Percentiles rank a stretch among this genome's conserved stretches.
Conservation (phyloP, 805 yeast genomes). For the Monosporozyma servazzii region DNA sequence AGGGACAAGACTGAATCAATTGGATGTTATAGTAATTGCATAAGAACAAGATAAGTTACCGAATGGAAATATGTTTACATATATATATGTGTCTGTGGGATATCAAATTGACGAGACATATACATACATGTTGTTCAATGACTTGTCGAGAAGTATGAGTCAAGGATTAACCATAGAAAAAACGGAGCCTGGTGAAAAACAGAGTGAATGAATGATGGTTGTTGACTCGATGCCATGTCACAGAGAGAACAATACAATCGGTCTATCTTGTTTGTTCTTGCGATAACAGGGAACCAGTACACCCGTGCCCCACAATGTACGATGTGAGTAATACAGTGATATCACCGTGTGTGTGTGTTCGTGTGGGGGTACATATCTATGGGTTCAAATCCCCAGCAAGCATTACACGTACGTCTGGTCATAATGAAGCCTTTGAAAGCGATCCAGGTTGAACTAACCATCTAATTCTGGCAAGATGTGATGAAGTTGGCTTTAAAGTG, state of each 20-base stretch:
- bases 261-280: no score
- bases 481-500: not conserved
- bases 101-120: not conserved
- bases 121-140: not conserved
- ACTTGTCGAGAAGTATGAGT: not conserved
- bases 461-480: not conserved
- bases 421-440: not conserved
- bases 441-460: no score
- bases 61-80: no score
- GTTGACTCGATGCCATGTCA: no score
- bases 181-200: not conserved
- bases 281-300: not conserved
- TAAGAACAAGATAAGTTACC: no score
- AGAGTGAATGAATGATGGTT: no score
- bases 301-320: not conserved
- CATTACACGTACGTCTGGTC: not conserved
- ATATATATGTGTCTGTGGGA: not conserved
- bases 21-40: no score
- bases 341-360: no score
- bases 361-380: no score
- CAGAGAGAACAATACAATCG: not conserved
- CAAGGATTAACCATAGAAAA: not conserved
- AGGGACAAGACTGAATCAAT: not conserved
- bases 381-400: no score
- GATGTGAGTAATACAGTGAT: not conserved